These are phyloP conservation scores for Globisporangium takayamanum DNA, from an alignment of 352 stramenopile genomes.

Conservation along the genomic window DNA sequence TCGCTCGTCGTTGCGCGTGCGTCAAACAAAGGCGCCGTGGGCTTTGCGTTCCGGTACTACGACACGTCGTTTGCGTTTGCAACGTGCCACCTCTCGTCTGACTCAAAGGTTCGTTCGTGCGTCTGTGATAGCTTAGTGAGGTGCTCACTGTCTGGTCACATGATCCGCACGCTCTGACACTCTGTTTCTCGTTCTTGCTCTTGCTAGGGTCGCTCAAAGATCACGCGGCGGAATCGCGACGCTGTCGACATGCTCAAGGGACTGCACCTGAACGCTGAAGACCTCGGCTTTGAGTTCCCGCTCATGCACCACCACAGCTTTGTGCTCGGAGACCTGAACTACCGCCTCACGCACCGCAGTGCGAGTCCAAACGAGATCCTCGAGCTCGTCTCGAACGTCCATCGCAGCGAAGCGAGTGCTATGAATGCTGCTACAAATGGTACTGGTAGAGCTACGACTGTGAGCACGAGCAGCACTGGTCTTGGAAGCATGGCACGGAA, in stretches of 20 bases:
- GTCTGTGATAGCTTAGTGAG: not conserved
- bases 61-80: conserved; percentile 86
- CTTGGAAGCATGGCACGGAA: not conserved
- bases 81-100: conserved; percentile 83
- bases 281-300: conserved; percentile 82
- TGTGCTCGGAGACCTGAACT: conserved; percentile 89
- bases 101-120: conserved; percentile 46
- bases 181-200: not conserved
- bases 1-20: conserved; percentile 70
- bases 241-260: conserved; percentile 65
- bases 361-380: conserved; percentile 51
- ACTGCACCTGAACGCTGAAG: conserved; percentile 73
- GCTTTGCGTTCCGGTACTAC: conserved; percentile 82
- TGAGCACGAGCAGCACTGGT: conserved; percentile 3
- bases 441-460: not conserved
- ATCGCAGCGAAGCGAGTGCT: conserved; percentile 21
- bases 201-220: conserved; percentile 57
- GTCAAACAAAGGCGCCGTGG: conserved; percentile 89
- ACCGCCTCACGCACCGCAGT: conserved; percentile 60
- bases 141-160: not conserved
- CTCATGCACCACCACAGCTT: conserved; percentile 86
- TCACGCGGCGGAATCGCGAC: conserved; percentile 69
- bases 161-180: not conserved
- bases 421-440: not conserved
- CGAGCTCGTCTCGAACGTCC: conserved; percentile 48